Percentiles rank a stretch among this genome's conserved stretches.
Evolutionary conservation across 2,329 filamentous ascomycete genomes (phyloP).

Genomic region (Aspergillus phoenicis): DNA sequence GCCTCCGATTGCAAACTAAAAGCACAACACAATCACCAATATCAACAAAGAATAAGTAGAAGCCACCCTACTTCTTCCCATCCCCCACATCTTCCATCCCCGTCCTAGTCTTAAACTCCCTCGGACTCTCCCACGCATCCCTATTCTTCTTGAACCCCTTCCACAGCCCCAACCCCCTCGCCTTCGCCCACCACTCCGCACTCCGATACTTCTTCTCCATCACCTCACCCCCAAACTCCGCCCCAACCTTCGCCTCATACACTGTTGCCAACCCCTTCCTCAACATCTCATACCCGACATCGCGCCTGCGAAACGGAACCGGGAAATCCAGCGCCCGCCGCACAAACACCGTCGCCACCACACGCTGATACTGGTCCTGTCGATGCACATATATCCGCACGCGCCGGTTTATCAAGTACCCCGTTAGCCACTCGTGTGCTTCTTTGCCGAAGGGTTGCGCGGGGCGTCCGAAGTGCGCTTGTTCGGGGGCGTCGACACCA

Average conservation of each 20-base stretch:
- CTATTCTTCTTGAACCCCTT: slow-evolving; percentile 52
- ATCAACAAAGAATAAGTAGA: neutral
- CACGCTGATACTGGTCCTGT: slow-evolving; percentile 87
- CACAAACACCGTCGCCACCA: slow-evolving; percentile 82
- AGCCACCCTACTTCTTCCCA: slow-evolving; percentile 12
- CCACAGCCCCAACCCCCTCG: slow-evolving; percentile 74
- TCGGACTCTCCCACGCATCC: slow-evolving; percentile 72
- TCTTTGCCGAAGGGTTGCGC: slow-evolving; percentile 83
- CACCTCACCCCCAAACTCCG: slow-evolving; percentile 78
- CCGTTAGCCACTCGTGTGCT: slow-evolving; percentile 77
- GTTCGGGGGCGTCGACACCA: slow-evolving; percentile 89
- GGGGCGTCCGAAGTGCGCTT: slow-evolving; percentile 86
- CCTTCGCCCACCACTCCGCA: slow-evolving; percentile 61
- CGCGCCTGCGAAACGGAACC: slow-evolving; percentile 60
- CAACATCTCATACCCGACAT: slow-evolving; percentile 90
- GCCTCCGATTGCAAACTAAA: neutral
- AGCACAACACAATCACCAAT: neutral
- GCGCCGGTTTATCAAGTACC: slow-evolving; percentile 69
- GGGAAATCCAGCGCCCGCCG: slow-evolving; percentile 53
- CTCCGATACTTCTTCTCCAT: slow-evolving; percentile 49
- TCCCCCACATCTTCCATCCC: slow-evolving; percentile 38
- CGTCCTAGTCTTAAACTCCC: slow-evolving; percentile 76
- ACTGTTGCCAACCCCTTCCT: slow-evolving; percentile 81
- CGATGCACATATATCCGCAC: slow-evolving; percentile 83
- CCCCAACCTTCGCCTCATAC: slow-evolving; percentile 89